Base-by-base conservation (phyloP, 257 asterid genomes). In the Solanum piurae region DNA sequence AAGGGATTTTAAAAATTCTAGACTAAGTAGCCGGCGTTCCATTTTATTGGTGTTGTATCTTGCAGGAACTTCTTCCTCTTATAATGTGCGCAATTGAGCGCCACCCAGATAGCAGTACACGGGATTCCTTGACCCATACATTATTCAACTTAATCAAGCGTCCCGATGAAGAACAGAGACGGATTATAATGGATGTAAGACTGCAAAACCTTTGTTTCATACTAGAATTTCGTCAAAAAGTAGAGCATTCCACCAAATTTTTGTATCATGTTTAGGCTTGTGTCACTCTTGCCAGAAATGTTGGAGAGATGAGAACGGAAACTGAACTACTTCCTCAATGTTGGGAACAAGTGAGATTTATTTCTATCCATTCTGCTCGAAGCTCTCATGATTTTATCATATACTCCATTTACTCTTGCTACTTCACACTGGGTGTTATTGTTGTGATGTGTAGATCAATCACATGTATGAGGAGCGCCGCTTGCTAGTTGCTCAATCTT, bases 1-100 rank as follows among this genome's bases (percentile, higher is more conserved):
- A 49, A 46, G 29, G 23, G 29, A 29, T 82, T 20, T 82, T 0
- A 5, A 29, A 29, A 16, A 5, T 29, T 82, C 37, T 82, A 29
- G 29, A 46, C 69, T 82, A 49, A 49, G 62, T 49, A 44, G 66
- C 85, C 4, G 20, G 33, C 20, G 0, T 82, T 82, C 85, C 69
- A 82, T 52, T 82, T 49, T 33, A 82, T 82, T 82, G 69, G 85
- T 29, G 42, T 79, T 85, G 83, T 86, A 62, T 66, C 82, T 88
- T 88, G 87, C 89, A 97, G 99, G 99, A 97, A 91, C 99, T 97
- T 85, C 99, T 97, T 90, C 99, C 99, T 91, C 93, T 96, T 87
- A 96, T 97, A 85, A 97, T 97, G 99, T 97, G 99, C 80, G 96
- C 99, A 84, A 97, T 97, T 77, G 99, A 97, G 94, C 99, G 98